A percentile compares a stretch with the other conserved stretches of the same genome.
Evolutionary conservation across 2,329 filamentous ascomycete genomes (phyloP).

Genomic region (Drechslera avenae): DNA sequence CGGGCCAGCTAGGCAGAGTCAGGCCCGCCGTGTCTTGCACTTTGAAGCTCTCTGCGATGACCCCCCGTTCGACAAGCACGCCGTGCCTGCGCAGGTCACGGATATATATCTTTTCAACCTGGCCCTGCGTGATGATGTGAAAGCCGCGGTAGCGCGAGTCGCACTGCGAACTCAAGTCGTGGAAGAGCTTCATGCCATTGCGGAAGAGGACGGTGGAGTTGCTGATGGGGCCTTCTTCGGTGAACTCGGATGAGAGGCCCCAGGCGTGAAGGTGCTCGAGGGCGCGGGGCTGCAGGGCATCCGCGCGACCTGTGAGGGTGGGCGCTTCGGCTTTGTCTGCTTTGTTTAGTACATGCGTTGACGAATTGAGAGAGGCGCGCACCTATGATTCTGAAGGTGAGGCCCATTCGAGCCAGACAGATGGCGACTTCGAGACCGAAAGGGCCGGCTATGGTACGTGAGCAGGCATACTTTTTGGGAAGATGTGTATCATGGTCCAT

Average conservation of each 20-base stretch:
- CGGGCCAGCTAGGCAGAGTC: background rate
- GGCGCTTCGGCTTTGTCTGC: constrained; percentile 37
- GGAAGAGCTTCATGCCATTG: background rate
- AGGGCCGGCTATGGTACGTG: constrained; percentile 36
- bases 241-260: constrained; percentile 35
- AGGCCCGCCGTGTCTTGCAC: background rate
- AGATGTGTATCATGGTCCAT: background rate
- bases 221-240: constrained; percentile 43
- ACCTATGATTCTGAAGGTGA: constrained; percentile 45
- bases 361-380: background rate
- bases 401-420: constrained; percentile 39
- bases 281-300: constrained; percentile 29
- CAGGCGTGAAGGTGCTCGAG: constrained; percentile 20
- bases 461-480: background rate
- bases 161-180: constrained; percentile 13
- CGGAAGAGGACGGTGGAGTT: constrained; percentile 10
- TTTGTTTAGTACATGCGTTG: background rate
- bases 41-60: background rate
- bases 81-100: constrained; percentile 44
- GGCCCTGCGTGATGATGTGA: constrained; percentile 47
- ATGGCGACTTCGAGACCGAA: constrained; percentile 40
- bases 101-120: constrained; percentile 47
- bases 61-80: constrained; percentile 38
- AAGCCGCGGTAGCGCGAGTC: constrained; percentile 46
- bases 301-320: constrained; percentile 33